These are phyloP conservation scores for Thamnidium elegans DNA, from an alignment of 192 early-diverging fungal species.

Conservation along the genomic window DNA sequence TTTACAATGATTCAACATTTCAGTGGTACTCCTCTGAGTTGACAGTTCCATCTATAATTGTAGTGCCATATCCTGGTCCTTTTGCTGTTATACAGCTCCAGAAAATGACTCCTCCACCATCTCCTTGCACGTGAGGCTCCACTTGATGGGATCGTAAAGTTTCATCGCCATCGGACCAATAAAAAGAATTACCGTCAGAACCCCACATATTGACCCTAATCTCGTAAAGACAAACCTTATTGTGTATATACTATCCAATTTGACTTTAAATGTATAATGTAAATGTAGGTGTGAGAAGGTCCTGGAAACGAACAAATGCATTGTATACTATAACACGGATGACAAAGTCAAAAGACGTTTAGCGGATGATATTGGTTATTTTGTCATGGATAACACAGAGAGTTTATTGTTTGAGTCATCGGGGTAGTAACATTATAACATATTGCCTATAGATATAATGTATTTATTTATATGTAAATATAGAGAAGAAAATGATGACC, in stretches of 20 bases:
- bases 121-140: too few relatives aligned
- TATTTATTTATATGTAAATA: background rate
- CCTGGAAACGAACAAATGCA: background rate
- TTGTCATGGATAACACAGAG: background rate
- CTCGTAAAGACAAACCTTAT: background rate
- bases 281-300: slow-evolving; percentile 2
- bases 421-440: background rate
- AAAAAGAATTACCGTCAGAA: too few relatives aligned
- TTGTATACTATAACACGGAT: background rate
- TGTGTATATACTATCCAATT: background rate
- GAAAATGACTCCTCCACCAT: too few relatives aligned
- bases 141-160: too few relatives aligned
- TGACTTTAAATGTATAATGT: background rate
- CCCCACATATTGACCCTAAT: too few relatives aligned
- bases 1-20: background rate
- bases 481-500: background rate
- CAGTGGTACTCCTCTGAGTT: too few relatives aligned
- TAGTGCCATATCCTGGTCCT: too few relatives aligned
- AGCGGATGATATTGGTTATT: background rate
- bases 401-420: background rate
- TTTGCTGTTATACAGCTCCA: too few relatives aligned
- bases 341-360: background rate
- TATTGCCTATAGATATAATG: background rate
- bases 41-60: too few relatives aligned
- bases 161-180: too few relatives aligned